Evolutionary conservation across 331 rosid genomes (phyloP), one percentile per base, ranked within the genome.

Genomic region (Acacia concinna): DNA sequence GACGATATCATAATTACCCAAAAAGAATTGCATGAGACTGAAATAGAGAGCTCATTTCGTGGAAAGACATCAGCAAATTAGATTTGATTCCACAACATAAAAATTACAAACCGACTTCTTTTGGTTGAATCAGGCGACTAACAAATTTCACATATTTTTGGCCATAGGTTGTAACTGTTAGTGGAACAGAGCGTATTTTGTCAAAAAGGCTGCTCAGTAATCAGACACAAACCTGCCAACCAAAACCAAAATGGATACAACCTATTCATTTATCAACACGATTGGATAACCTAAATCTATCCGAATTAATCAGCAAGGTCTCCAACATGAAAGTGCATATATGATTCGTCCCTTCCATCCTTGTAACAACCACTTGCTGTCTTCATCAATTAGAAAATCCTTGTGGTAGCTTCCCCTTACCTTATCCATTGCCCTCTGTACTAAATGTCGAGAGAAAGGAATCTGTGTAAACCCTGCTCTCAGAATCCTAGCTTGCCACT

Each of bases 281-380:
- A n/a, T 21, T 12, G 13, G 60, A 52, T 7, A 59, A 59, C 66
- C 35, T 59, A 27, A 73, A 14, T 41, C 79, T 47, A 56, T 73
- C 68, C 40, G 73, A 77, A 76, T 68, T 65, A 35, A 49, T 84
- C 83, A 84, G 40, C 89, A 83, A 68, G 97, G 93, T 77, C 79
- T 89, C 97, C 97, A 93, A 67, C 87, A 84, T 51, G 97, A 93
- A 66, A 93, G 80, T 17, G 97, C 97, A 18, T 47, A 93, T 41
- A 88, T 67, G 30, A 88, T 93, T 67, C 97, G 74, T 72, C 97
- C 97, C 78, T 93, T 93, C 97, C 97, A 93, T 76, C 97, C 97
- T 84, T 91, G 97, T 82, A 93, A 82, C 74, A 93, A 27, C 97
- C 97, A 93, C 71, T 74, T 79, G 65, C 87, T 32, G 79, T 88